Evolutionary conservation across 2,329 filamentous ascomycete genomes (phyloP), one percentile per base, ranked within the genome.

Genomic region (Capronia americana): DNA sequence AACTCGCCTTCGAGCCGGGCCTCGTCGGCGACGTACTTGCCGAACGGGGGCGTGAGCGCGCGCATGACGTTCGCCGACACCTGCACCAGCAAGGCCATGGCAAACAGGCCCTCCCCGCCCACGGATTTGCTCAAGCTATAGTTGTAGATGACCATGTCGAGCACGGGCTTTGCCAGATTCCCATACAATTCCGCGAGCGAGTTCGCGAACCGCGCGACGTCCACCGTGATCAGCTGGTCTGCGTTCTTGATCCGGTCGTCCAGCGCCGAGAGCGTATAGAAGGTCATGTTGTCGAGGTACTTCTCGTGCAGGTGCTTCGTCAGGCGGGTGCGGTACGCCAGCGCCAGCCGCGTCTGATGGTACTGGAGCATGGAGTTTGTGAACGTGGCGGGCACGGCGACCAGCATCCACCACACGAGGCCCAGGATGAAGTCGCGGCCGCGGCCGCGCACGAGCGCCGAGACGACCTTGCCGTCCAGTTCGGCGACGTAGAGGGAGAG

Each of bases 291-390:
- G n/a, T 92, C 93, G 14, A 99, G 86, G 78, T 99, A 99, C 77
- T 93, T 92, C 77, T 96, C 91, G 81, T 99, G 95, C 58, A 99
- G 95, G 77, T 93, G 85, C 75, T 95, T 91, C n/a, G 95, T 99
- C 38, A 99, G 85, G 54, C 95, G 88, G 46, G 93, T 94, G 68
- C 95, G 90, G 78, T 99, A 99, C 75, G 94, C 92, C 32, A 99
- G 83, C 0, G 94, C 93, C 51, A 99, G 86, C 77, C 96, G 93
- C 75, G 93, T 96, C 82, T 99, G 95, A 76, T 99, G 95, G 77
- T 97, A 98, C 28, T 93, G 96, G 51, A 98, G 85, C 95, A 99
- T 99, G 0, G 93, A 97, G 79, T 99, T 99, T 48, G 95, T 99
- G 77, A 98, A 97, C 0, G 95, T 98, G 1, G 95, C 95, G 10